Conservation (phyloP, 345 rosid species). For the Cardamine resedifolia region DNA sequence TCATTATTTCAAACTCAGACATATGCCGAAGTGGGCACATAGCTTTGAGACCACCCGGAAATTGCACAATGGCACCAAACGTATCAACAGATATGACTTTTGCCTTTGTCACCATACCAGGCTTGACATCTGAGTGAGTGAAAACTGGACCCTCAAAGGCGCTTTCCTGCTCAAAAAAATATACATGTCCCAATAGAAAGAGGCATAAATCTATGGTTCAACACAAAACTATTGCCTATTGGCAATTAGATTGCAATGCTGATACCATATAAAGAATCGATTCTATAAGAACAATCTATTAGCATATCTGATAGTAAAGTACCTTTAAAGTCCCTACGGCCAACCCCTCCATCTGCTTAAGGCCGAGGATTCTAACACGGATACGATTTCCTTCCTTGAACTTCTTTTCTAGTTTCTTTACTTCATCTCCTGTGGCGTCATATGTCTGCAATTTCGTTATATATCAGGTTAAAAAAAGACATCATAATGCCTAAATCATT, state of each 20-base stretch:
- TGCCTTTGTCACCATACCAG: constrained; percentile 91
- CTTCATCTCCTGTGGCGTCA: constrained; percentile 85
- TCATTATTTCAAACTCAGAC: constrained; percentile 91
- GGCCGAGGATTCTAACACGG: constrained; percentile 86
- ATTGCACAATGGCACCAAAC: constrained; percentile 94
- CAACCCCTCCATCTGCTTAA: constrained; percentile 90
- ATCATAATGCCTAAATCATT: background rate
- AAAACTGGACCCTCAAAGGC: constrained; percentile 93
- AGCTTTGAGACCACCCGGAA: constrained; percentile 95
- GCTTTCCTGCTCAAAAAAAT: constrained; percentile 57
- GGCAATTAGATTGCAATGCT: constrained; percentile 2
- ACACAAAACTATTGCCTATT: constrained; percentile 9
- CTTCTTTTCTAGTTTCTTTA: constrained; percentile 68
- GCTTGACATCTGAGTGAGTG: constrained; percentile 93
- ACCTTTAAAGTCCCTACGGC: constrained; percentile 92
- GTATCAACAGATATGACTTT: constrained; percentile 70
- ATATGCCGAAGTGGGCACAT: constrained; percentile 92
- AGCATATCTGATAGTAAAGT: constrained; percentile 15
- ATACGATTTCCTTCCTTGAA: constrained; percentile 71
- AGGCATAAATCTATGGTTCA: constrained; percentile 10
- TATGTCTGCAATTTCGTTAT: constrained; percentile 51
- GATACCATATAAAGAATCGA: background rate
- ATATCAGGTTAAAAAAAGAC: constrained; percentile 25
- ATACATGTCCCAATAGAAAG: background rate
- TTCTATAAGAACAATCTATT: constrained; percentile 13